A percentile compares a stretch with the other conserved stretches of the same genome.
Conservation (phyloP, 371 early-diverging fungal genomes). For the Smittium culicis region DNA sequence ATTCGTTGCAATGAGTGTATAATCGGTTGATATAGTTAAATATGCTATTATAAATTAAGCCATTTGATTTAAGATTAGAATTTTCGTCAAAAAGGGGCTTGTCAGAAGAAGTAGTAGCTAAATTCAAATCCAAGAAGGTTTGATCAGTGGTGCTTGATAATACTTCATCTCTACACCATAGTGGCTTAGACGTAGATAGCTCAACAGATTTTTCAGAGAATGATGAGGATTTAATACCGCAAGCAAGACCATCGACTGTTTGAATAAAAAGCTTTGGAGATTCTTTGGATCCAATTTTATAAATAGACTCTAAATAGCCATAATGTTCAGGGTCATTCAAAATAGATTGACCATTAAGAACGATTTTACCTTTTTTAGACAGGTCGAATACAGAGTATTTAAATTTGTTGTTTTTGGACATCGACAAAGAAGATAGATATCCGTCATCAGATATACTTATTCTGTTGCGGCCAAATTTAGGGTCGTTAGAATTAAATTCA, state of each 20-base stretch:
- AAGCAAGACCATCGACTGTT: neutral
- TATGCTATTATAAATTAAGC: slow-evolving; percentile 7
- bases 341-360: neutral
- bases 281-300: neutral
- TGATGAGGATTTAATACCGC: neutral
- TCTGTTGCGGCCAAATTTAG: neutral
- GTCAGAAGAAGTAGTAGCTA: neutral
- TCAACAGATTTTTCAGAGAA: neutral
- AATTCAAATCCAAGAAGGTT: slow-evolving; percentile 4
- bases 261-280: neutral
- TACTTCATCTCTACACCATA: slow-evolving; percentile 8
- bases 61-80: slow-evolving; percentile 14
- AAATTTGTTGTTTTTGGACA: neutral
- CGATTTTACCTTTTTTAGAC: neutral
- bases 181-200: neutral
- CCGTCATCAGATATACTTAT: neutral
- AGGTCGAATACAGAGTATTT: slow-evolving; percentile 1
- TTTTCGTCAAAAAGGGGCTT: neutral
- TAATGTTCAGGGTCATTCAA: neutral
- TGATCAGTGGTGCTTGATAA: neutral
- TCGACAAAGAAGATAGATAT: neutral
- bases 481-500: slow-evolving; percentile 13
- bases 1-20: slow-evolving; percentile 15
- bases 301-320: neutral
- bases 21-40: slow-evolving; percentile 16